Percentiles rank a stretch among this genome's conserved stretches.
Evolutionary conservation across 495 filamentous ascomycete species (phyloP).

Genomic region (Staphylotrichum tortipilum): DNA sequence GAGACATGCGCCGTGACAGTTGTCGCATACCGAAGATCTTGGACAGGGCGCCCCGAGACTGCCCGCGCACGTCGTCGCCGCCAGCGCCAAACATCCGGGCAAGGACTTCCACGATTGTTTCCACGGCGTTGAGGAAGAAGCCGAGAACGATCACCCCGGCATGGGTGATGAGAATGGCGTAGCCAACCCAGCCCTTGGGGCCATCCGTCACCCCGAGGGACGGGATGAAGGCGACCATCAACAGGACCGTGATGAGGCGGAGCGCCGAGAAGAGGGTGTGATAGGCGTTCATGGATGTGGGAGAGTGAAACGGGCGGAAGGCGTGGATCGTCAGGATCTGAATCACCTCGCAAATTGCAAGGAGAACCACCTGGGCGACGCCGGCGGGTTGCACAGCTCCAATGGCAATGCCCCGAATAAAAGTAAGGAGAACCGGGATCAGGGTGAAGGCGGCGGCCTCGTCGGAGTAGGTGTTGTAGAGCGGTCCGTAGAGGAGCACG

Average conservation of each 20-base stretch:
- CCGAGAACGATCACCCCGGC: constrained; percentile 82
- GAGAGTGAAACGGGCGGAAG: constrained; percentile 79
- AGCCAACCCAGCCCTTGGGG: constrained; percentile 88
- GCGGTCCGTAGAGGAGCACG: constrained; percentile 79
- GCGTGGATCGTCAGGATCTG: constrained; percentile 80
- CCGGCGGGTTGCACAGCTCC: constrained; percentile 89
- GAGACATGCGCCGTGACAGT: constrained; percentile 64
- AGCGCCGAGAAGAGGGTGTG: constrained; percentile 76
- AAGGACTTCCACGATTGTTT: constrained; percentile 79
- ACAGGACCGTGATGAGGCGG: constrained; percentile 66
- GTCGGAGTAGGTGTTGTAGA: constrained; percentile 98
- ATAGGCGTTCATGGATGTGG: constrained; percentile 97
- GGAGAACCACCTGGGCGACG: constrained; percentile 80
- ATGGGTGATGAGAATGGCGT: constrained; percentile 80
- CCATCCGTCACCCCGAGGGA: constrained; percentile 66
- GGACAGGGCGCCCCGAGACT: constrained; percentile 75
- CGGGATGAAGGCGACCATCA: constrained; percentile 83
- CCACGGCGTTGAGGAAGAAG: constrained; percentile 85
- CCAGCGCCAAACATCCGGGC: constrained; percentile 75
- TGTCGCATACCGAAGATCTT: constrained; percentile 93
- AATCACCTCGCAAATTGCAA: constrained; percentile 91
- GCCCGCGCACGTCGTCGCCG: constrained; percentile 58
- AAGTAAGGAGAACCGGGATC: constrained; percentile 72
- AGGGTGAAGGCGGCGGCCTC: constrained; percentile 75
- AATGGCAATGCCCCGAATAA: constrained; percentile 80